These are phyloP conservation scores for Gaeumannomyces sp. DNA, from an alignment of 2,329 filamentous ascomycete species.

Conservation along the genomic window DNA sequence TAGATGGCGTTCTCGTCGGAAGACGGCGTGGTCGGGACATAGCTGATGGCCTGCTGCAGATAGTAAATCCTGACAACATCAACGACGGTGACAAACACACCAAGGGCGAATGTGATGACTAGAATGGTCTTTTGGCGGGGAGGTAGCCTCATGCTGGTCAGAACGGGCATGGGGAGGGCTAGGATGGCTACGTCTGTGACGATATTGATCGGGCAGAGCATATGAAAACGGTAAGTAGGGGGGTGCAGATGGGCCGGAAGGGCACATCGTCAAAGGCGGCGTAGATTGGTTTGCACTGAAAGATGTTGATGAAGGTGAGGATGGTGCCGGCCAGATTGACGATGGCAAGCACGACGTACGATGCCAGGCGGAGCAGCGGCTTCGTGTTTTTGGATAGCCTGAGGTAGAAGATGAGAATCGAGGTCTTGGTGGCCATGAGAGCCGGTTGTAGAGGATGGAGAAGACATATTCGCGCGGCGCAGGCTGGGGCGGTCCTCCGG, in stretches of 20 bases:
- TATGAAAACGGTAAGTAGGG: conserved; percentile 56
- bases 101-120: conserved; percentile 77
- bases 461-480: conserved; percentile 58
- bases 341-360: conserved; percentile 69
- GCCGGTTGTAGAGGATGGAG: conserved; percentile 67
- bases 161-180: conserved; percentile 78
- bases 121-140: conserved; percentile 82
- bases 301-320: conserved; percentile 74
- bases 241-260: conserved; percentile 56
- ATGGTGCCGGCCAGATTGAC: conserved; percentile 75
- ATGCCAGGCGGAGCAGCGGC: conserved; percentile 70
- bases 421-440: conserved; percentile 86
- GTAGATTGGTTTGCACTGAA: conserved; percentile 66
- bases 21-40: conserved; percentile 30
- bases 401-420: conserved; percentile 87
- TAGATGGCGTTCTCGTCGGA: conserved; percentile 38
- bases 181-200: conserved; percentile 85
- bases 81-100: conserved; percentile 80
- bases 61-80: conserved; percentile 89
- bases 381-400: conserved; percentile 73
- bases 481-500: conserved; percentile 44
- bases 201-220: conserved; percentile 82
- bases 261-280: conserved; percentile 59
- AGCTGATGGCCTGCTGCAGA: conserved; percentile 64
- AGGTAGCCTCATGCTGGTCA: conserved; percentile 80